Conservation (phyloP, 371 early-diverging fungal species). For the Mortierella sp. region DNA sequence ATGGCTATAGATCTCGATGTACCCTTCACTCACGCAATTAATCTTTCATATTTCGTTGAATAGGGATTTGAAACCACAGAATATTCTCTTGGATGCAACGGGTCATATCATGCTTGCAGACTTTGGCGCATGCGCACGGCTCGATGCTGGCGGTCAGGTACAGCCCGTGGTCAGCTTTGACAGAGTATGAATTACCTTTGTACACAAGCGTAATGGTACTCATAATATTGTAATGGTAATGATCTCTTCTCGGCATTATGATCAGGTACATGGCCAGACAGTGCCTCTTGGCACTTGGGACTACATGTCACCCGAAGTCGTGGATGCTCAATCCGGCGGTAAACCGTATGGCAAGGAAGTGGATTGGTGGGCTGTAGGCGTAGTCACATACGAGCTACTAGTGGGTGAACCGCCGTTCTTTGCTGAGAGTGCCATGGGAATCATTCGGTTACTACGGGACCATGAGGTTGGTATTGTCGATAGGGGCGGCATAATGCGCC, state of each 20-base stretch:
- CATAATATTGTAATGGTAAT: too few relatives aligned
- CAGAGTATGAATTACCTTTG: too few relatives aligned
- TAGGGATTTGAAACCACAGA: constrained; percentile 84
- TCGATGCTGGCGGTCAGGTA: constrained; percentile 51
- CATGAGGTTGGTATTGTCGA: constrained; percentile 61
- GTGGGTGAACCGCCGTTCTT: constrained; percentile 97
- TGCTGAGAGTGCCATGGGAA: constrained; percentile 84
- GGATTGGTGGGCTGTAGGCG: constrained; percentile 99
- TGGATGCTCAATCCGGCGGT: constrained; percentile 70
- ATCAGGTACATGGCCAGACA: constrained; percentile 63
- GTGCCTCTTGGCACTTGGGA: constrained; percentile 94
- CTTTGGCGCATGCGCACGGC: constrained; percentile 79
- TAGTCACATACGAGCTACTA: constrained; percentile 97
- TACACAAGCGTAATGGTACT: too few relatives aligned
- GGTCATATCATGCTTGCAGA: constrained; percentile 93
- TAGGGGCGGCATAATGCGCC: too few relatives aligned
- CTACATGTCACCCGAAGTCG: constrained; percentile 96
- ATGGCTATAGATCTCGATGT: too few relatives aligned
- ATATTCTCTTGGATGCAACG: constrained; percentile 78
- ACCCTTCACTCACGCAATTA: too few relatives aligned
- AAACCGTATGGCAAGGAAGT: constrained; percentile 90
- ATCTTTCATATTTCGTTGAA: neutral
- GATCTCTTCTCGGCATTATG: too few relatives aligned
- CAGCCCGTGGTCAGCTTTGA: too few relatives aligned
- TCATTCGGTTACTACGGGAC: constrained; percentile 84